These are phyloP conservation scores for Pouteria campechiana DNA, from an alignment of 179 eudicot genomes.

Conservation along the genomic window DNA sequence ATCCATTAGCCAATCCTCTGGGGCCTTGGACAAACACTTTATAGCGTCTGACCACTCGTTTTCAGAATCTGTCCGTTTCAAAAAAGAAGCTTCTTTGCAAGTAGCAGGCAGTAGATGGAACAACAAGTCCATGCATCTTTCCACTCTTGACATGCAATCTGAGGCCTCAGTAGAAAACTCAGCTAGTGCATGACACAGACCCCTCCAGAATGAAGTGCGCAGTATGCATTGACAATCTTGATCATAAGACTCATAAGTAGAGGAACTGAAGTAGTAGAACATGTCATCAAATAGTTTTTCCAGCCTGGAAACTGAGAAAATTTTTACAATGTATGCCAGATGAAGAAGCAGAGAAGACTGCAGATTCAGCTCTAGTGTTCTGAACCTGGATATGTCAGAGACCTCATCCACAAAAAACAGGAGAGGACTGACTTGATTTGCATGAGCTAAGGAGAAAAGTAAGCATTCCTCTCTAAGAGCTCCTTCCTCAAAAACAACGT, in stretches of 20 bases:
- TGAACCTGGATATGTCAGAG: slow-evolving; percentile 60
- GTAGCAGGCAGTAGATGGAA: slow-evolving; percentile 39
- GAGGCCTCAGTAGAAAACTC: slow-evolving; percentile 31
- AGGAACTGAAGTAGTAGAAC: slow-evolving; percentile 39
- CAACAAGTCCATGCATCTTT: slow-evolving; percentile 66
- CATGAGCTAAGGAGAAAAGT: slow-evolving; percentile 56
- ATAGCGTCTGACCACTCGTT: slow-evolving; percentile 70
- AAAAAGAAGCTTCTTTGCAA: slow-evolving; percentile 10
- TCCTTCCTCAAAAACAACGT: slow-evolving; percentile 23
- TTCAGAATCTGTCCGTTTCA: slow-evolving; percentile 14
- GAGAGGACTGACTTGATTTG: slow-evolving; percentile 45
- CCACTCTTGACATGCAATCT: slow-evolving; percentile 37
- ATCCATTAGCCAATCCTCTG: slow-evolving; percentile 48
- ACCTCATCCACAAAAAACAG: slow-evolving; percentile 76
- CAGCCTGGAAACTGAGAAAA: slow-evolving; percentile 76
- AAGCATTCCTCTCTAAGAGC: slow-evolving; percentile 65
- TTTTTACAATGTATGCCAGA: slow-evolving; percentile 42
- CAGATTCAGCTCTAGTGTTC: slow-evolving; percentile 54
- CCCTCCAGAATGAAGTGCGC: slow-evolving; percentile 71
- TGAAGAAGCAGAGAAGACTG: slow-evolving; percentile 57
- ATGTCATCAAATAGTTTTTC: slow-evolving; percentile 62
- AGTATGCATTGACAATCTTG: slow-evolving; percentile 34
- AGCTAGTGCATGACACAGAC: slow-evolving; percentile 39
- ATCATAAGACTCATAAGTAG: slow-evolving; percentile 22
- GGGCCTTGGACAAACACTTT: slow-evolving; percentile 67